A percentile compares a stretch with the other conserved stretches of the same genome.
These are phyloP conservation scores for Neurospora sp. DNA, from an alignment of 495 filamentous ascomycete species.

Conservation along the genomic window DNA sequence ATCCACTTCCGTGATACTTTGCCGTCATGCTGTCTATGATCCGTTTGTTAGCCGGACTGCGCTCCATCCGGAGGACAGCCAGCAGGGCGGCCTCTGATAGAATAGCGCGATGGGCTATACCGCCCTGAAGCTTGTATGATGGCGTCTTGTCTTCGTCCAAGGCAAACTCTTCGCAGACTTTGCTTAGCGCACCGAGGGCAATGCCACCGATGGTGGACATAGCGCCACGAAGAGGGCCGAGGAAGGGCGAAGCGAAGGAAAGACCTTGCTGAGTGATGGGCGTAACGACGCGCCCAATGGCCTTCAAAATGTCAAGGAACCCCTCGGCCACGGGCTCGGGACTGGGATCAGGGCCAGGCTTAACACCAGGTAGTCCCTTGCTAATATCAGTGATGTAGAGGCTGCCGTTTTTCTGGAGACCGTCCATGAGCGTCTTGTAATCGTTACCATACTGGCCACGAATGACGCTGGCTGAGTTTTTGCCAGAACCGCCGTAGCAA, in stretches of 20 bases:
- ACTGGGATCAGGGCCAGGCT: too few species aligned
- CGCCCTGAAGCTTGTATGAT: background rate
- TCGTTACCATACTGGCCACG: background rate
- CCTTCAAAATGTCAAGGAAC: background rate
- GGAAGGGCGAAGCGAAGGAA: background rate
- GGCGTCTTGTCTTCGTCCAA: background rate
- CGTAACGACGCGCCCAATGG: background rate
- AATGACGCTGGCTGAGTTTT: background rate
- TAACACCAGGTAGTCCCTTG: background rate
- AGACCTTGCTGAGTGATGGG: background rate
- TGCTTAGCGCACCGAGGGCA: background rate
- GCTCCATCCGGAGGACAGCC: background rate
- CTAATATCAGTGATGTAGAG: background rate
- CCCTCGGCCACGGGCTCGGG: background rate
- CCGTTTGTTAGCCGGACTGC: background rate
- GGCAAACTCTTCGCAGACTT: background rate
- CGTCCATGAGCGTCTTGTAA: background rate
- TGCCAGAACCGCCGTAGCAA: background rate
- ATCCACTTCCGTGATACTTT: background rate
- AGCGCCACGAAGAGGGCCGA: background rate
- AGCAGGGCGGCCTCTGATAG: background rate
- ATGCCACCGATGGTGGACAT: background rate
- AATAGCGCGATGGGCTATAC: background rate
- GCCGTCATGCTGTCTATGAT: background rate
- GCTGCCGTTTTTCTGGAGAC: background rate